Conservation (phyloP, 75 land plant genomes). For the Pseudotsuga menziesii region DNA sequence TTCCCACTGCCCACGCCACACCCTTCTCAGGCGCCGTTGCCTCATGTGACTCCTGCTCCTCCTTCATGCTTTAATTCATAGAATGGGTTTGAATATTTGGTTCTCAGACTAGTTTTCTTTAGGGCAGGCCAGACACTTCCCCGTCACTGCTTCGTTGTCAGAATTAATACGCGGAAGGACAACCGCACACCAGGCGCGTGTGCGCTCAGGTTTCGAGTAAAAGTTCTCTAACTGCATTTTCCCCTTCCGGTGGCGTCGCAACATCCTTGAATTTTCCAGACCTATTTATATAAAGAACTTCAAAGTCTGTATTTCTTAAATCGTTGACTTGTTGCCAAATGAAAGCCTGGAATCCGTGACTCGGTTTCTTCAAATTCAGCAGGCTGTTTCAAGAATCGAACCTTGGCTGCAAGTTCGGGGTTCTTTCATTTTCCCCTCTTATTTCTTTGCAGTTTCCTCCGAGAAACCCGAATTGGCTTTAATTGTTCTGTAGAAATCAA, state of each 20-base stretch:
- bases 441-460: too few relatives aligned
- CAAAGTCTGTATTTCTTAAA: too few relatives aligned
- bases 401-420: too few relatives aligned
- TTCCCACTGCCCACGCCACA: not conserved
- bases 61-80: not conserved
- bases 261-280: too few relatives aligned
- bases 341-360: too few relatives aligned
- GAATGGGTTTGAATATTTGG: not conserved
- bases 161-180: not conserved
- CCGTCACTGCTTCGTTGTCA: not conserved
- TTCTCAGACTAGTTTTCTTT: not conserved
- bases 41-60: not conserved
- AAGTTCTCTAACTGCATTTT: not conserved
- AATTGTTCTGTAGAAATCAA: too few relatives aligned
- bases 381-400: too few relatives aligned
- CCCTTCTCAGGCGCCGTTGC: not conserved
- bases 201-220: not conserved
- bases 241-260: not conserved
- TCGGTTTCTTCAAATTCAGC: too few relatives aligned
- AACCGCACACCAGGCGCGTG: slow-evolving; percentile 1
- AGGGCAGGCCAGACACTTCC: not conserved
- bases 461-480: too few relatives aligned
- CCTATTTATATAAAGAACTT: too few relatives aligned
- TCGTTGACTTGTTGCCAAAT: too few relatives aligned
- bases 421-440: too few relatives aligned